These are phyloP conservation scores for Toxoplasma gondii DNA, from an alignment of 169 alveolate species.

Conservation along the genomic window DNA sequence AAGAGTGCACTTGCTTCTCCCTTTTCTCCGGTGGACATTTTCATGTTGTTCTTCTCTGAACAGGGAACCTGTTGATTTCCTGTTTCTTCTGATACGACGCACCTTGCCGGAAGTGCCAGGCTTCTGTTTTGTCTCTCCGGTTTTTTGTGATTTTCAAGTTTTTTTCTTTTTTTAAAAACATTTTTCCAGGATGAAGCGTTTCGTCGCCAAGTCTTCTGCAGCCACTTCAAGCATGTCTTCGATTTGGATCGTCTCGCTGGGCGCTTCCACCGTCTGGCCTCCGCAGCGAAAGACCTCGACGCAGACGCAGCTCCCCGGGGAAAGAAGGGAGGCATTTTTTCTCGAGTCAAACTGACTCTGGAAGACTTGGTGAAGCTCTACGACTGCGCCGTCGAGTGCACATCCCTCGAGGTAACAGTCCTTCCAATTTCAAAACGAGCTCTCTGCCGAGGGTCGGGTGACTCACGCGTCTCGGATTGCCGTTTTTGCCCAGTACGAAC, in stretches of 20 bases:
- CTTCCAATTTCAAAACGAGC: no score
- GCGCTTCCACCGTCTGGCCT: constrained; percentile 71
- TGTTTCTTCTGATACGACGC: no score
- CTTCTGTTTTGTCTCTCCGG: not conserved
- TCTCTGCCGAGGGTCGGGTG: no score
- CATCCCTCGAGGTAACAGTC: not conserved
- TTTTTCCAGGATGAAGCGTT: constrained; percentile 62
- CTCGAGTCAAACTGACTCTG: constrained; percentile 22
- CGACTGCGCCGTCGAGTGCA: constrained; percentile 68
- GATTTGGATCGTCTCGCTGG: constrained; percentile 77
- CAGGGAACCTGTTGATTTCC: no score
- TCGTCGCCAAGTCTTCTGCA: constrained; percentile 78
- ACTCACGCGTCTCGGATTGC: no score
- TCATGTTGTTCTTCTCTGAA: no score
- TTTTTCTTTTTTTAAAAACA: not conserved
- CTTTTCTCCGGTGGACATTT: no score
- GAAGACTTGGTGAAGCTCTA: constrained; percentile 67
- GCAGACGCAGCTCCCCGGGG: not conserved
- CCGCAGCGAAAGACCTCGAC: constrained; percentile 18
- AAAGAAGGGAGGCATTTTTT: not conserved
- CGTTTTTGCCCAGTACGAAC: no score
- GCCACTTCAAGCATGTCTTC: constrained; percentile 82
- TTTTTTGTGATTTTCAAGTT: not conserved
- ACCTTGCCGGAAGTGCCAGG: no score
- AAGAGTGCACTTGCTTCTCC: no score